Percentiles rank a stretch among this genome's conserved stretches.
Evolutionary conservation across 2,329 filamentous ascomycete genomes (phyloP).

Genomic region (Fusarium luffae): DNA sequence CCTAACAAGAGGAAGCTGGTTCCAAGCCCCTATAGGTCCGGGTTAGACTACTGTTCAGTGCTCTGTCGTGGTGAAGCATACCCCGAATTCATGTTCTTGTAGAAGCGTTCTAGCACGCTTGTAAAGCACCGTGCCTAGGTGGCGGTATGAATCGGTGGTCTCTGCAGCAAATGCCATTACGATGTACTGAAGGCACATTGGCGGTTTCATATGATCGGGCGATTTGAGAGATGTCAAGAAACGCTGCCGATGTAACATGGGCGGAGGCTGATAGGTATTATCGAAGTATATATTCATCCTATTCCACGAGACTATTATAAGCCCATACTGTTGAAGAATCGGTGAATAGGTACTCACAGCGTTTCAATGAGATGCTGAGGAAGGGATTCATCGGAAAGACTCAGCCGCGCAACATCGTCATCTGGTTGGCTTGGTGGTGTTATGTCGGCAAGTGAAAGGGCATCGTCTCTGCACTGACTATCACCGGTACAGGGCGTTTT

Average conservation of each 20-base stretch:
- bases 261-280: slow-evolving; percentile 1
- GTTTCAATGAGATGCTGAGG: slow-evolving; percentile 8
- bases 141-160: not conserved
- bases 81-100: not conserved
- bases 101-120: slow-evolving; percentile 10
- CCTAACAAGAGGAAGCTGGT: not conserved
- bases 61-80: not conserved
- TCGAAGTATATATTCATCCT: slow-evolving; percentile 11
- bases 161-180: slow-evolving; percentile 23
- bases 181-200: slow-evolving; percentile 27
- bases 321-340: fast-evolving
- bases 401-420: not conserved
- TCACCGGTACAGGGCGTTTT: no score
- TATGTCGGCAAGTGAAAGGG: no score
- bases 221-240: slow-evolving; percentile 2
- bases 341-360: not conserved
- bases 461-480: not conserved
- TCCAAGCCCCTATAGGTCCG: not conserved
- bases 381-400: not conserved
- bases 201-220: slow-evolving; percentile 5
- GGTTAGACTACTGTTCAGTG: not conserved
- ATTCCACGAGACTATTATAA: not conserved
- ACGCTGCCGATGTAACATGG: slow-evolving; percentile 13
- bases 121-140: not conserved
- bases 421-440: not conserved